Evolutionary conservation across 805 yeast genomes (phyloP), one percentile per base, ranked within the genome.

Genomic region (Saturnispora saitoi): DNA sequence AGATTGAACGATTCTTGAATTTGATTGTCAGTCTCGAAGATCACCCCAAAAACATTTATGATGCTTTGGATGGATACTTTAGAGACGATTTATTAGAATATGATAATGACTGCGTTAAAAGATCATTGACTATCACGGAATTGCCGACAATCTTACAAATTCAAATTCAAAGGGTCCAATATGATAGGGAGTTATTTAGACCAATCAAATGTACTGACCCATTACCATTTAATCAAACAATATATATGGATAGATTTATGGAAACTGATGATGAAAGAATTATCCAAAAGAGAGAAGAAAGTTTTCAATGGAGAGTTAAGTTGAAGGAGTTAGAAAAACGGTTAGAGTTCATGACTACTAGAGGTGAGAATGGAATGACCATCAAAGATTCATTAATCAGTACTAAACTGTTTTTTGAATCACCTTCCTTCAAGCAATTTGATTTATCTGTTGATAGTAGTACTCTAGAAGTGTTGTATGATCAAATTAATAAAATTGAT

Each of bases 121-220:
- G 95, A 61, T 76, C 85, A 0, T 75, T 90, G 42, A 78, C 90
- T 0, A 76, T 91, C 4, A 72, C 78, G 9, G 73, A 78, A 48
- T 67, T 88, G 19, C 99, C 99, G 0, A 80, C 81, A 5, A 77
- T 93, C 45, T 65, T 93, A 43, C 99, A 93, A 62, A 78, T 93
- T 43, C 99, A 93, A 61, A 86, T 93, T 7, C 98, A 90, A 66
- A 74, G 99, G 60, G 98, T 93, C 1, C 86, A 87, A 62, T 93
- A 83, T 63, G 96, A 93, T 60, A 73, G 89, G 41, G 82, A 72
- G 48, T 67, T 76, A 12, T 73, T 81, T 45, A 75, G 82, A 65
- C 87, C 95, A 0, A 86, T 86, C 59, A 93, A 93, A 62, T 82
- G 89, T 2, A 75, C 78, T 39, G 89, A 84, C 49, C 95, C 89